Conservation (phyloP, 306 rosid genomes). For the Lupinus albus region DNA sequence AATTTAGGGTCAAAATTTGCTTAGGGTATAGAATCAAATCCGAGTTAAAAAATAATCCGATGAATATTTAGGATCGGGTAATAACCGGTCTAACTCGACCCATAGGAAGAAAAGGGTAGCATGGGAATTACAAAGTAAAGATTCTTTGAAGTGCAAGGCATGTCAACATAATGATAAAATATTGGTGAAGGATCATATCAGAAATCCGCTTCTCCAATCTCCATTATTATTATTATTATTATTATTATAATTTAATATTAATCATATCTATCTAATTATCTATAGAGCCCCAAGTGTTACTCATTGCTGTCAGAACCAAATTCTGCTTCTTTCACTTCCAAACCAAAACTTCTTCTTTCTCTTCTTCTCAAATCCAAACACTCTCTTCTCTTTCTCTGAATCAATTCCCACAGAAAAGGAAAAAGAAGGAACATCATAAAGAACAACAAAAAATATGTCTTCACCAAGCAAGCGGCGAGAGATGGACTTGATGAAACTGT, state of each 20-base stretch:
- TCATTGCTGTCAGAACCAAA: conserved; percentile 40
- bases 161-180: conserved; percentile 3
- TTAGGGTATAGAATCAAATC: too few relatives aligned
- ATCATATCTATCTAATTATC: too few relatives aligned
- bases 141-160: conserved; percentile 44
- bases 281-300: conserved; percentile 28
- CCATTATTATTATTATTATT: not conserved
- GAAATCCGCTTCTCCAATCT: conserved; percentile 29
- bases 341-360: conserved; percentile 42
- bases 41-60: too few relatives aligned
- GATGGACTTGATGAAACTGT: conserved; percentile 72
- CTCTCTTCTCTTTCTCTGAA: conserved; percentile 28
- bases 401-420: not conserved
- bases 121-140: conserved; percentile 31
- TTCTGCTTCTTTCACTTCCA: conserved; percentile 50
- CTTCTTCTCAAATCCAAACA: conserved; percentile 8
- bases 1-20: too few relatives aligned
- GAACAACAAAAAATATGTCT: conserved; percentile 42
- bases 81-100: too few relatives aligned
- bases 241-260: too few relatives aligned
- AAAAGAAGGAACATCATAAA: conserved; percentile 22
- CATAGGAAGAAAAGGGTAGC: not conserved
- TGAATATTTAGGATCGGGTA: too few relatives aligned
- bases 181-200: conserved; percentile 30
- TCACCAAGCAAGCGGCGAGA: conserved; percentile 71